Conservation (phyloP, 768 basidiomycete species). For the Gautieria morchelliformis region DNA sequence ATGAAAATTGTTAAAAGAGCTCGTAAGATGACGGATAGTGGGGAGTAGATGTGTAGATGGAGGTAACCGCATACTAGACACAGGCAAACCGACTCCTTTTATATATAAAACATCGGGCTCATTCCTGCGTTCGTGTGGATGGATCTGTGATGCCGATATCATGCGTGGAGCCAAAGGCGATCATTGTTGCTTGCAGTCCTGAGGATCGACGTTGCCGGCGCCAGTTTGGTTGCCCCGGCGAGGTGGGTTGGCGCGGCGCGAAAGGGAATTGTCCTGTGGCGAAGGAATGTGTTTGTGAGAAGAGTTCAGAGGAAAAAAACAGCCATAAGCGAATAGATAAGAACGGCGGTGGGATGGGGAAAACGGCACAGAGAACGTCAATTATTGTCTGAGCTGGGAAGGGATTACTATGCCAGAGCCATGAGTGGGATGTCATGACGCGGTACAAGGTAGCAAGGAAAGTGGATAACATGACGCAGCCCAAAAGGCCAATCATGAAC, state of each 20-base stretch:
- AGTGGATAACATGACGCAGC: background rate
- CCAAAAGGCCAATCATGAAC: constrained; percentile 10
- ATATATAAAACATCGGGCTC: background rate
- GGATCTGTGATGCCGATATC: background rate
- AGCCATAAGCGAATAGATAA: background rate
- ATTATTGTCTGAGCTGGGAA: too few relatives aligned
- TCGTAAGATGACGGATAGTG: too few relatives aligned
- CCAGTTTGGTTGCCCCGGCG: constrained; percentile 34
- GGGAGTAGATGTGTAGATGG: too few relatives aligned
- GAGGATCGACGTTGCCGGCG: constrained; percentile 49
- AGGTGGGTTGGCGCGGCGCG: constrained; percentile 48
- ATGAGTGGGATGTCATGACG: too few relatives aligned
- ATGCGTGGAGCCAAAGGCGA: background rate
- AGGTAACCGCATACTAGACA: too few relatives aligned
- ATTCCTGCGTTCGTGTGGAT: background rate
- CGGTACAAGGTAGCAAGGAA: background rate
- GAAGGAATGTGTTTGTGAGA: constrained; percentile 2
- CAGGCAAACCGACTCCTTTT: too few relatives aligned
- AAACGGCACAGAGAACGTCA: too few relatives aligned
- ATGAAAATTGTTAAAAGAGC: too few relatives aligned
- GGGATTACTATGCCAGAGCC: background rate
- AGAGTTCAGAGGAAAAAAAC: background rate
- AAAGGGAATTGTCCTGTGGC: constrained; percentile 53
- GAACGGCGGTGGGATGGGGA: too few relatives aligned
- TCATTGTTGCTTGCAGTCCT: constrained; percentile 92